Base-by-base conservation (phyloP, 495 filamentous ascomycete genomes). In the Penicillium crystallinum region DNA sequence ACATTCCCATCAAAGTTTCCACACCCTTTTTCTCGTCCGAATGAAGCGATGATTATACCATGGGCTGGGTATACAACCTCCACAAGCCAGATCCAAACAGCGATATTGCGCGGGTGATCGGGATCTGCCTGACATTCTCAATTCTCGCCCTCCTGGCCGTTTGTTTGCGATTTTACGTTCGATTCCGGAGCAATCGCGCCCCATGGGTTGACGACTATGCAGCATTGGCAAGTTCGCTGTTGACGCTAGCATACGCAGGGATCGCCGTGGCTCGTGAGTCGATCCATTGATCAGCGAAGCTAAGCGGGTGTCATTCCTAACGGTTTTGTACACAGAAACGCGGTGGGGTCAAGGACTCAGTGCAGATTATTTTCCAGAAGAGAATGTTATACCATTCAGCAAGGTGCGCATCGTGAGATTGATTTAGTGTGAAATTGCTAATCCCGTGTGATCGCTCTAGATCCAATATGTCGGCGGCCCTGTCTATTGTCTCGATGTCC, bases 61-160 rank as follows among this genome's bases (percentile, higher is more conserved):
- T 70, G 65, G 39, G 49, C 43, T 71, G 68, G 65, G 64, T 69
- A 22, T 45, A 69, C 52, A 71, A 67, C 21, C 60, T 67, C 34
- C 25, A 63, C 10, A 19, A 37, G 21, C 42, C 48, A 5, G 64
- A 68, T 40, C 59, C 60, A 6, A 38, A 61, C 31, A 63, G 49
- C 25, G 45, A 59, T 2, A 55, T 61, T 7, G n/a, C 43, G 6
- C 56, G 52, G 1, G 50, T 62, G 30, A 65, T 67, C 29, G 54
- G 34, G 17, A 36, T 64, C 27, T 52, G 47, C 31, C 14, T 64
- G 30, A 40, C 49, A 2, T 66, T 66, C 40, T 44, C 61, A n/a
- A 52, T 52, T 30, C 5, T 50, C 9, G 56, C 66, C 1, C 19
- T 61, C 10, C 12, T 63, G 8, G 66, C 66, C 1, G 59, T 69